Evolutionary conservation across 1,139 yeast genomes (phyloP), one percentile per base, ranked within the genome.

Genomic region (Sporopachydermia cereana): DNA sequence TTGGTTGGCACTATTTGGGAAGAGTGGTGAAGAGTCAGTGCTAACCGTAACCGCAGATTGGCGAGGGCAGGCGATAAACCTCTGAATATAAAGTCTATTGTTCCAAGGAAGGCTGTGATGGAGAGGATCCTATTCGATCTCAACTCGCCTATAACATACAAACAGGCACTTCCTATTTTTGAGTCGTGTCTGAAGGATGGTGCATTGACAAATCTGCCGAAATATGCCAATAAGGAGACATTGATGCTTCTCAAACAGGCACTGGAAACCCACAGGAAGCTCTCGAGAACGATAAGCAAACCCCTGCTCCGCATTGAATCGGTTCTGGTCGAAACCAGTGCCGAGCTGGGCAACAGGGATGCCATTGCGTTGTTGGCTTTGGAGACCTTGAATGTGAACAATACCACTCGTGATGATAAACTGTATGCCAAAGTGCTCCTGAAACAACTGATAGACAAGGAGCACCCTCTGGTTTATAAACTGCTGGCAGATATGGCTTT

Each of bases 61-160:
- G 30, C 30, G 18, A 34, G 18, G 14, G 9, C 9, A 9, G 9
- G 41, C 9, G 18, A 34, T 12, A 9, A 12, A 17, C 18, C 41
- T 34, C 16, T 34, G 18, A 12, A 23, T n/a, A 34, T 34, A 7
- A 20, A n/a, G 9, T 34, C 39, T 20, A 34, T 34, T 21, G 18
- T 34, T 12, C 39, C 39, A 7, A 34, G 20, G 9, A 34, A 34
- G 22, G 9, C 39, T 16, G 39, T 34, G n/a, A 34, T 34, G 39
- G 9, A 34, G 22, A 16, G 39, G 39, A 16, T 34, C 9, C 39
- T 34, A 12, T 34, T 34, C 17, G 39, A 34, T n/a, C 39, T 34
- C 22, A 34, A 34, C n/a, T 34, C 39, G 9, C 39, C 39, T 34
- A 34, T 34, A 16, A 16, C 39, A 12, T 34, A 34, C n/a, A 34